Conservation (phyloP, 345 rosid species). For the rapeseed (Brassica napus) region Da-Ae NC_063444.1:32788001-32788500, state of each 20-base stretch:
- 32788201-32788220: neutral
- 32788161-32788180: slow-evolving; percentile 20
- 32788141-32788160: slow-evolving; percentile 42
- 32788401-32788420: slow-evolving; percentile 38
- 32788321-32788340: slow-evolving; percentile 35
- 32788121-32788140: slow-evolving; percentile 38
- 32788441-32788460: slow-evolving; percentile 10
- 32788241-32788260: slow-evolving; percentile 22
- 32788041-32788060: slow-evolving; percentile 29
- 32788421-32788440: neutral
- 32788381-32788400: slow-evolving; percentile 39
- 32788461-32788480: slow-evolving; percentile 27
- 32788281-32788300: slow-evolving; percentile 10
- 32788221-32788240: slow-evolving; percentile 20
- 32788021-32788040: slow-evolving; percentile 30
- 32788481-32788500: slow-evolving; percentile 7
- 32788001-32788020: slow-evolving; percentile 31
- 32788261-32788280: slow-evolving; percentile 39
- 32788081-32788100: slow-evolving; percentile 41
- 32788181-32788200: neutral
- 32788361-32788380: slow-evolving; percentile 28
- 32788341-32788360: slow-evolving; percentile 24
- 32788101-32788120: neutral
- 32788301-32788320: slow-evolving; percentile 15
- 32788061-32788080: slow-evolving; percentile 38